Percentiles rank a stretch among this genome's conserved stretches.
These are phyloP conservation scores for Neurospora sp. DNA, from an alignment of 495 filamentous ascomycete genomes.

Conservation along the genomic window DNA sequence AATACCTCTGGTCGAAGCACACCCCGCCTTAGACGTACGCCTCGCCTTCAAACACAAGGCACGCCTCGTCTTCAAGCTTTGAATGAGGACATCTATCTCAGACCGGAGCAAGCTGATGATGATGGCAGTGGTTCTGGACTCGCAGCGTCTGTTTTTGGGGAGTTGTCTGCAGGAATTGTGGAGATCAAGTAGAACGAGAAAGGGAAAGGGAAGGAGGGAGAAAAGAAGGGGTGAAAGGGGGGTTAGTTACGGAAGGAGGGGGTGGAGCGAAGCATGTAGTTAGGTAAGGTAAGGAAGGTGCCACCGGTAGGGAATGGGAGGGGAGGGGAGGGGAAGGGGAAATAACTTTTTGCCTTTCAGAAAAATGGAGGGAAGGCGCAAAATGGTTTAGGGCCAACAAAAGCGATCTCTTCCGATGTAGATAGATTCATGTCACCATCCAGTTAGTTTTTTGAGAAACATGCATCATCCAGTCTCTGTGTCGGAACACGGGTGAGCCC, in stretches of 20 bases:
- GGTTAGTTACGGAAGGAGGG: not conserved
- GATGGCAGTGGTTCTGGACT: not conserved
- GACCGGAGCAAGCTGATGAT: not conserved
- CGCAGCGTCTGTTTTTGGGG: not conserved
- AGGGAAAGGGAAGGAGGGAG: not conserved
- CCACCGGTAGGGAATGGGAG: not conserved
- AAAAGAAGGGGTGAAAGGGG: not conserved
- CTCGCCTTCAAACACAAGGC: not conserved
- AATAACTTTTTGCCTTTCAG: too few relatives aligned
- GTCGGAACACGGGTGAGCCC: too few relatives aligned
- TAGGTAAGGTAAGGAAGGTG: not conserved
- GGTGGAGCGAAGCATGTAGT: too few relatives aligned
- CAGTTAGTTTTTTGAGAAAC: too few relatives aligned
- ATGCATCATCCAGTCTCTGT: too few relatives aligned
- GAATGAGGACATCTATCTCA: not conserved
- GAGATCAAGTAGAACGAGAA: not conserved
- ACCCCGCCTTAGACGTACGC: not conserved
- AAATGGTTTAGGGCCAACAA: too few relatives aligned
- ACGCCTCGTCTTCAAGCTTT: not conserved
- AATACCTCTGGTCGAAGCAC: not conserved
- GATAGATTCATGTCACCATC: too few relatives aligned
- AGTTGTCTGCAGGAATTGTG: not conserved
- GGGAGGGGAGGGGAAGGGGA: not conserved
- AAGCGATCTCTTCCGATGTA: too few relatives aligned
- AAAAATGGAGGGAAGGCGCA: too few relatives aligned